Percentiles rank a stretch among this genome's conserved stretches.
Evolutionary conservation across 176 grass and related monocot genomes (phyloP).

Genomic region (Musa itinerans): DNA sequence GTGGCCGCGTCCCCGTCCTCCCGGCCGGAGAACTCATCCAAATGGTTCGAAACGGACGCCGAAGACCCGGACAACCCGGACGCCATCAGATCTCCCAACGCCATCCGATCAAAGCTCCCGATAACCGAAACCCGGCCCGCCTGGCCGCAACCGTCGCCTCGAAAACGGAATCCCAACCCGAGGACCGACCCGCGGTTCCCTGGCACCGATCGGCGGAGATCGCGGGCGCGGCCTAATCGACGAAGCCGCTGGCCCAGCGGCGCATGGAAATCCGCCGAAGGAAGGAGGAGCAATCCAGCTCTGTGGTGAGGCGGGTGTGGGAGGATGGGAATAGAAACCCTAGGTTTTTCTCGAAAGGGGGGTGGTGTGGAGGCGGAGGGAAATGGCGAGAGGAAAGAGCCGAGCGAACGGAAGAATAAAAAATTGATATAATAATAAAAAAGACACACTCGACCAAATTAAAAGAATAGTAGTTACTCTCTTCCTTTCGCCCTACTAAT

Average conservation of each 20-base stretch:
- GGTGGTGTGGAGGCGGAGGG: slow-evolving; percentile 11
- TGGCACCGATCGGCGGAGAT: not conserved
- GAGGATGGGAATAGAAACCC: slow-evolving; percentile 3
- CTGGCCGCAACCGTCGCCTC: slow-evolving; percentile 20
- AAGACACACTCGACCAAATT: not conserved
- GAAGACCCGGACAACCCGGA: slow-evolving; percentile 60
- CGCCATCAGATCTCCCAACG: slow-evolving; percentile 99
- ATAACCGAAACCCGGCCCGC: slow-evolving; percentile 1
- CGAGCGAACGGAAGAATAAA: not conserved
- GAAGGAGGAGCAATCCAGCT: slow-evolving; percentile 25
- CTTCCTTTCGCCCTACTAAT: not conserved
- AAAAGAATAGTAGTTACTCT: not conserved
- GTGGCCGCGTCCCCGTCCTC: slow-evolving; percentile 23
- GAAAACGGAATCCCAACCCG: slow-evolving; percentile 3
- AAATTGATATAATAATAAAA: not conserved
- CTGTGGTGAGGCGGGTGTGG: not conserved
- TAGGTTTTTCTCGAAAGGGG: slow-evolving; percentile 21
- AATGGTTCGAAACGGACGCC: slow-evolving; percentile 26
- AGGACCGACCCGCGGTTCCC: slow-evolving; percentile 14
- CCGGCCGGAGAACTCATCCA: slow-evolving; percentile 24
- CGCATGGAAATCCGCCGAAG: slow-evolving; percentile 30
- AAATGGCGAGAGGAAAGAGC: slow-evolving; percentile 2
- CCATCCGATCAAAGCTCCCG: slow-evolving; percentile 39
- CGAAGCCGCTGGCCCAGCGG: slow-evolving; percentile 28
- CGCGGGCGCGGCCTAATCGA: slow-evolving; percentile 3